phyloP scores from a whole-genome alignment of 108 stramenopile genomes.

The Discostella stelligeroides region DNA sequence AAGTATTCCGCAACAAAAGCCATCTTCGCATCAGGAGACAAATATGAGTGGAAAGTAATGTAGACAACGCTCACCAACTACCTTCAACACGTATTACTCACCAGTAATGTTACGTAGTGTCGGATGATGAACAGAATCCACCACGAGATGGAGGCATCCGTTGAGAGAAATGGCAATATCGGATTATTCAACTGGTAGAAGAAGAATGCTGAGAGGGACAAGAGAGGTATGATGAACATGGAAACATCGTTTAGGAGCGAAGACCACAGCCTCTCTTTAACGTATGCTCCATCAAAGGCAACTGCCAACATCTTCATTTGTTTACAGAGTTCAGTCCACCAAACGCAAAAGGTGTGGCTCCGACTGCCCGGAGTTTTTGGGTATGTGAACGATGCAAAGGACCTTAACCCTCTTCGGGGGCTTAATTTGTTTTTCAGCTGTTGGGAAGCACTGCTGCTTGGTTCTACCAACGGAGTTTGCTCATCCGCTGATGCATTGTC shows the following conservation, averaged over 20 bases:
- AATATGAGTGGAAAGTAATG: background rate
- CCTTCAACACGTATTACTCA: background rate
- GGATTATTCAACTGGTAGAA: constrained; percentile 73
- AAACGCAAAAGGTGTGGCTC: constrained; percentile 16
- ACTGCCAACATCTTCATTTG: constrained; percentile 29
- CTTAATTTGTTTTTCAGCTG: background rate
- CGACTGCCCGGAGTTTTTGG: constrained; percentile 6
- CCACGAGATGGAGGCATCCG: constrained; percentile 63
- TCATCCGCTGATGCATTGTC: constrained; percentile 14
- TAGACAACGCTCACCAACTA: background rate
- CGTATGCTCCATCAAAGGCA: constrained; percentile 36
- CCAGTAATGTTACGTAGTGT: constrained; percentile 58
- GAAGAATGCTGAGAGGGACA: constrained; percentile 35
- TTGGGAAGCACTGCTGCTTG: constrained; percentile 4
- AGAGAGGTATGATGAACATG: constrained; percentile 17
- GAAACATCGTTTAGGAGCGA: constrained; percentile 23
- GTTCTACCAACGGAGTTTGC: constrained; percentile 44
- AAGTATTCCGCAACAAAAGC: constrained; percentile 58
- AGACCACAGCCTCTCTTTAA: constrained; percentile 14
- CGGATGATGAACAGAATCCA: constrained; percentile 71
- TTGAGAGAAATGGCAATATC: constrained; percentile 59
- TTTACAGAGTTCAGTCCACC: constrained; percentile 27
- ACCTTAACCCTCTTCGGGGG: background rate
- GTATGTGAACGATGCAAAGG: constrained; percentile 5
- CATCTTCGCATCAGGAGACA: constrained; percentile 14